Evolutionary conservation across 306 rosid genomes (phyloP).

Genomic region (Erythrophleum fordii): DNA sequence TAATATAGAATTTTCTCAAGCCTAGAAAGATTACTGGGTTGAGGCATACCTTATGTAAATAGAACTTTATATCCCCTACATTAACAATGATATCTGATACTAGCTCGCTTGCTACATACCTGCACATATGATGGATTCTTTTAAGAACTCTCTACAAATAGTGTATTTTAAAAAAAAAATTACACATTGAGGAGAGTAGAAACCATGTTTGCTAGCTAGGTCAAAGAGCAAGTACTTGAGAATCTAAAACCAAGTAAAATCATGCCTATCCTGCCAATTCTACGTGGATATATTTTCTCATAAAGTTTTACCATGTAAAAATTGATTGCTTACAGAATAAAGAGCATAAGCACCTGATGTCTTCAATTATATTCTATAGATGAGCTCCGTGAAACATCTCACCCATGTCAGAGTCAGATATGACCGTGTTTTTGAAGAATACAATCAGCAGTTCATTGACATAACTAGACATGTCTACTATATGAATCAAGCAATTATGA

Average conservation of each 20-base stretch:
- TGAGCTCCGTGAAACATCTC: not conserved
- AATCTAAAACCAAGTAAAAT: not conserved
- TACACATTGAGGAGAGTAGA: not conserved
- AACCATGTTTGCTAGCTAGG: not conserved
- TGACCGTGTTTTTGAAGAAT: too few relatives aligned
- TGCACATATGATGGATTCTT: slow-evolving; percentile 48
- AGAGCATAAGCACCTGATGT: not conserved
- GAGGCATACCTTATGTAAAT: slow-evolving; percentile 82
- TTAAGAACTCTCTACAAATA: slow-evolving; percentile 20
- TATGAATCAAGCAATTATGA: too few relatives aligned
- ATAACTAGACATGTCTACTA: too few relatives aligned
- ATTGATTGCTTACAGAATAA: not conserved
- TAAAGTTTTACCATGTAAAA: not conserved
- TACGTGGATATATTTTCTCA: not conserved
- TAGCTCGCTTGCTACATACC: slow-evolving; percentile 89
- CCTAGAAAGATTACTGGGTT: slow-evolving; percentile 20
- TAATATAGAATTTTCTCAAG: slow-evolving; percentile 23
- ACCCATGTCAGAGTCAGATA: too few relatives aligned
- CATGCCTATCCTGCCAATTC: not conserved
- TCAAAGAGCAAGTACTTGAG: not conserved
- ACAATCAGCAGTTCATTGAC: too few relatives aligned
- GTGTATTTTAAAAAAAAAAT: slow-evolving; percentile 17
- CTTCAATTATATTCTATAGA: not conserved
- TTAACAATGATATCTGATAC: slow-evolving; percentile 69
- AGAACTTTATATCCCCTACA: slow-evolving; percentile 77